Evolutionary conservation across 1,139 yeast species (phyloP), one percentile per base, ranked within the genome.

Genomic region (Suhomyces maxii): DNA sequence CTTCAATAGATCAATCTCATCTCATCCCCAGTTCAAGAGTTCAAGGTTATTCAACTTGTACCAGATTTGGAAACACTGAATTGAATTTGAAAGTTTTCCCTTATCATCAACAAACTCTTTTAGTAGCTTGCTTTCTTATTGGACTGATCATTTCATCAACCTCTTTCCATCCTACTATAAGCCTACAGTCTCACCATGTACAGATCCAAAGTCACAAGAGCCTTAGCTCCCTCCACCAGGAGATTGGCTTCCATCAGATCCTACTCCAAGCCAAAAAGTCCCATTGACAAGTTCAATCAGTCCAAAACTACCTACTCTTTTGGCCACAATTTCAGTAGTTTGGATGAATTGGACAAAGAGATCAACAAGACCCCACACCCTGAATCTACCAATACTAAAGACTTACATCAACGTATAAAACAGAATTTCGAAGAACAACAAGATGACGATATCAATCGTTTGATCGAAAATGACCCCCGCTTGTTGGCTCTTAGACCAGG

Each of bases 201-300:
- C 23, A 18, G 23, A 28, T 28, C 31, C 7, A 5, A 7, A 5
- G 9, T 9, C 7, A 7, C n/a, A 9, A 11, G 31, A 28, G 31
- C 3, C 7, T 11, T 11, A 28, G 31, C 9, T 9, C 31, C 31
- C 4, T 28, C 31, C 31, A 18, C 23, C 23, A 18, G 23, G 6
- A 18, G 23, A 3, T 18, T 18, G 23, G 23, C 23, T 18, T 31
- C 34, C 13, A 40, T 34, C 9, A 32, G 53, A 11, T 39, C 25
- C 35, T 45, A 47, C 36, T 49, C 53, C 25, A 45, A 51, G 12
- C 30, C 23, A 34, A 18, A 40, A 33, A 46, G 47, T 26, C 57
- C 62, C 35, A 68, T 73, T 40, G 77, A 73, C 10, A 71, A 69
- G 40, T 73, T 73, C 61, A 74, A 75, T 53, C 68, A 68, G 44